Evolutionary conservation across 2,329 filamentous ascomycete genomes (phyloP), one percentile per base, ranked within the genome.

Genomic region (Colletotrichum cereale): DNA sequence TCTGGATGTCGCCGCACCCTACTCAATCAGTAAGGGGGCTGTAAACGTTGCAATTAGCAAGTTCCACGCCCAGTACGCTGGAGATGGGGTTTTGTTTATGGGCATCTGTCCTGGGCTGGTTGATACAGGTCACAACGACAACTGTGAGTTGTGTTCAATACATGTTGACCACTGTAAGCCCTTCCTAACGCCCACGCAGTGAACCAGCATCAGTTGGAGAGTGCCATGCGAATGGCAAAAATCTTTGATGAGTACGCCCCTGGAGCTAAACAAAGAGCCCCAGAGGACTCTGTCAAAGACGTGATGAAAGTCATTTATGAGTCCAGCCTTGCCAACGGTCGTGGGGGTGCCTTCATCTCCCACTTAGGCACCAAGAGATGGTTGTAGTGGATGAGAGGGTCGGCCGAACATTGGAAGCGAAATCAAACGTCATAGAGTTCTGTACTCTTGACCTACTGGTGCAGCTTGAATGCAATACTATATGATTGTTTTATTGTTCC

Each of bases 291-390:
- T 1, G 76, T 79, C 2, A 74, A 68, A 14, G 71, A 66, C 0
- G 75, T 85, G 8, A 65, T 82, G 50, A 76, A 79, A 3, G 80
- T 85, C 34, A 73, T 80, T 0, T 36, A 75, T 4, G 80, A 79
- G 18, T 78, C 81, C 2, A 87, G 81, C 36, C 77, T 89, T 11
- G 83, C 85, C 57, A 80, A 76, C 48, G 85, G 84, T 0, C 74
- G 84, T 74, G 87, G 82, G 2, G 89, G 89, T 3, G 77, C 79
- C 0, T 89, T 88, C 74, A 73, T 90, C 1, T 88, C 86, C 36
- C 88, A 91, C 44, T 75, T 82, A 67, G 86, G 88, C 4, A 87
- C 81, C 73, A 85, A 87, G 78, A 81, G 85, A 65, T 89, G 87
- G 87, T 55, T 89, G 11, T 89, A 75, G 40, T 42, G 8, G 8